These are phyloP conservation scores for Trypanosoma platydactyli DNA, from an alignment of 208 protist genomes.

Conservation along the genomic window DNA sequence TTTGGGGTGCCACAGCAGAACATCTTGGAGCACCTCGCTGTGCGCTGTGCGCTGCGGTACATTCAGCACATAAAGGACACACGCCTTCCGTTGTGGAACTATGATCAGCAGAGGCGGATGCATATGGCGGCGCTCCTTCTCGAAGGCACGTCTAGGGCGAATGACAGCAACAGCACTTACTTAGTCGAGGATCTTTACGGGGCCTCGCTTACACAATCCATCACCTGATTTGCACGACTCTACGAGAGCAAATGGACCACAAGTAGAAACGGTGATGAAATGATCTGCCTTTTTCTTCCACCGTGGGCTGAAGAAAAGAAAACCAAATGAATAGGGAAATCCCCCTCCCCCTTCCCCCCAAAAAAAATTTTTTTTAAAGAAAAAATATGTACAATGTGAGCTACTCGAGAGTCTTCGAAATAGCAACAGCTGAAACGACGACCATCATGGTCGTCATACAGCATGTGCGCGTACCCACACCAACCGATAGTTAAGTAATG, in stretches of 20 bases:
- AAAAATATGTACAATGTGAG: no score
- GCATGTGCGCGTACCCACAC: no score
- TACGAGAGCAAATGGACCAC: not conserved
- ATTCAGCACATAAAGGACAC: constrained; percentile 63
- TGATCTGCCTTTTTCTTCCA: constrained; percentile 1
- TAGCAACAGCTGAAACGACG: no score
- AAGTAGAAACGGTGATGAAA: not conserved
- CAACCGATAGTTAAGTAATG: no score
- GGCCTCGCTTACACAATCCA: not conserved
- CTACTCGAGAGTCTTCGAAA: no score
- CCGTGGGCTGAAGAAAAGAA: constrained; percentile 3
- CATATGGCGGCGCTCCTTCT: not conserved
- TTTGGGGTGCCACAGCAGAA: constrained; percentile 70
- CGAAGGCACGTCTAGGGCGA: not conserved
- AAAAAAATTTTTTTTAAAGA: no score
- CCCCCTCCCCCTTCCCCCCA: no score
- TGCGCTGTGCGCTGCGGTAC: constrained; percentile 70
- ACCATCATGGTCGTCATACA: no score
- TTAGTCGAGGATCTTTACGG: not conserved
- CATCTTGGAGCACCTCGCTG: constrained; percentile 70
- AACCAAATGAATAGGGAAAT: no score
- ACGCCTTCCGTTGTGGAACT: constrained; percentile 53
- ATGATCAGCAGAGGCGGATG: constrained; percentile 22
- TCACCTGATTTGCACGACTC: not conserved
- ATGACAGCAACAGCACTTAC: not conserved